Base-by-base conservation (phyloP, 2,329 filamentous ascomycete species). In the Eurotiales sp. region DNA sequence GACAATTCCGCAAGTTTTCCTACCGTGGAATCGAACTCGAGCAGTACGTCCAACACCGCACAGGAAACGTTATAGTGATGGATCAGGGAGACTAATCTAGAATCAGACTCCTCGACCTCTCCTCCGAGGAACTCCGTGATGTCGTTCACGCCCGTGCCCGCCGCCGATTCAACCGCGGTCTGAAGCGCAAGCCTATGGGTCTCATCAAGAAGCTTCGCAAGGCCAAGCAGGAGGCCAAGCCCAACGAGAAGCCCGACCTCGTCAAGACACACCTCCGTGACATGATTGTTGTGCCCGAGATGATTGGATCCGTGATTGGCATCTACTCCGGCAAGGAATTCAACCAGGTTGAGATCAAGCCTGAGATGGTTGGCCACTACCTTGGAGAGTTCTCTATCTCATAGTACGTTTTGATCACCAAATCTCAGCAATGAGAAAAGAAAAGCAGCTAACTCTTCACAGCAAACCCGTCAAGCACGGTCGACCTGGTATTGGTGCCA, bases 261-360 rank as follows among this genome's bases (percentile, higher is more conserved):
- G 92, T 97, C 83, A 96, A 96, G 88, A 99, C 92, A 59, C 92
- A 99, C 78, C 87, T 99, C 71, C 91, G 92, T 79, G 87, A 99
- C 83, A 99, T 99, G 93, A 96, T 99, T 77, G 86, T 99, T 73
- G 93, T 99, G 67, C 93, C 93, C 70, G 93, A 99, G 85, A 97
- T 99, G 93, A 99, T 99, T 74, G 93, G 93, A 71, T 88, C 83
- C 78, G 92, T 99, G 71, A 88, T 99, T 71, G 93, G 91, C 75
- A 93, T 99, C 83, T 99, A 99, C 88, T 96, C 90, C 65, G 93
- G 93, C 75, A 99, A 99, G 87, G 91, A 97, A 80, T 99, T 99
- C 88, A 99, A 99, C 87, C 92, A 96, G 85, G 91, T 99, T 69
- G 93, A 99, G 80, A 93, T 99, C 82, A 96, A 96, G 87, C 93